phyloP scores from a whole-genome alignment of 2,329 filamentous ascomycete genomes.

The Pestalotiopsis sp. region DNA sequence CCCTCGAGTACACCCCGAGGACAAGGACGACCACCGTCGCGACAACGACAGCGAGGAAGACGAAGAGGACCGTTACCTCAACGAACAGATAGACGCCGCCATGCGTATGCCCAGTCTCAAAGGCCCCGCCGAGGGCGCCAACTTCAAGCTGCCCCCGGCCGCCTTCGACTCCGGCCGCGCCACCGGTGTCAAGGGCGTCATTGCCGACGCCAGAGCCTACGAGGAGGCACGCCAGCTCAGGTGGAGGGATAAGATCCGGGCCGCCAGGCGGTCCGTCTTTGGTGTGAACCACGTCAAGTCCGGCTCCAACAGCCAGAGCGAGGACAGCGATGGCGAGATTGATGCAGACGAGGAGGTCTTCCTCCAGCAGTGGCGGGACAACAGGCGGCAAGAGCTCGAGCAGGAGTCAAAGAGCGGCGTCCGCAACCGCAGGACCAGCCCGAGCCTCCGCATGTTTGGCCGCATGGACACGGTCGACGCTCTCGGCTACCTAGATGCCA shows the following conservation, averaged over 20 bases:
- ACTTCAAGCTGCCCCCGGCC: conserved; percentile 63
- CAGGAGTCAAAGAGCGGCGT: conserved; percentile 56
- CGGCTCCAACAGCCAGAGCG: conserved; percentile 31
- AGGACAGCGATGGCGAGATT: conserved; percentile 50
- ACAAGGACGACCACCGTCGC: conserved; percentile 50
- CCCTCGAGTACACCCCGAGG: conserved; percentile 59
- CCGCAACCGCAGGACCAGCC: conserved; percentile 71
- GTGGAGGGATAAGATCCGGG: conserved; percentile 55
- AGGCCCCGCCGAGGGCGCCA: conserved; percentile 44
- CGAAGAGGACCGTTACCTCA: conserved; percentile 57
- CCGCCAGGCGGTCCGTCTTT: conserved; percentile 59
- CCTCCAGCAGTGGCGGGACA: conserved; percentile 82
- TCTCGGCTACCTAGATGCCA: conserved; percentile 90
- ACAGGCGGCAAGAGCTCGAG: conserved; percentile 77
- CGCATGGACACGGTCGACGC: conserved; percentile 84
- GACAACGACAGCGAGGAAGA: conserved; percentile 54
- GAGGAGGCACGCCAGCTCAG: conserved; percentile 66
- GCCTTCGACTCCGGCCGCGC: conserved; percentile 70
- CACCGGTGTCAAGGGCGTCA: conserved; percentile 85
- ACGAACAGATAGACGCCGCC: conserved; percentile 61
- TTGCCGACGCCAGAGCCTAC: conserved; percentile 80
- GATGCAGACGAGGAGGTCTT: conserved; percentile 77
- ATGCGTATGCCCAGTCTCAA: conserved; percentile 65
- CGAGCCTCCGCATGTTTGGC: conserved; percentile 78
- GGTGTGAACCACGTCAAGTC: conserved; percentile 42